Evolutionary conservation across 176 grass and related monocot species (phyloP), one percentile per base, ranked within the genome.

Genomic region (Miscanthus lutarioriparius): DNA sequence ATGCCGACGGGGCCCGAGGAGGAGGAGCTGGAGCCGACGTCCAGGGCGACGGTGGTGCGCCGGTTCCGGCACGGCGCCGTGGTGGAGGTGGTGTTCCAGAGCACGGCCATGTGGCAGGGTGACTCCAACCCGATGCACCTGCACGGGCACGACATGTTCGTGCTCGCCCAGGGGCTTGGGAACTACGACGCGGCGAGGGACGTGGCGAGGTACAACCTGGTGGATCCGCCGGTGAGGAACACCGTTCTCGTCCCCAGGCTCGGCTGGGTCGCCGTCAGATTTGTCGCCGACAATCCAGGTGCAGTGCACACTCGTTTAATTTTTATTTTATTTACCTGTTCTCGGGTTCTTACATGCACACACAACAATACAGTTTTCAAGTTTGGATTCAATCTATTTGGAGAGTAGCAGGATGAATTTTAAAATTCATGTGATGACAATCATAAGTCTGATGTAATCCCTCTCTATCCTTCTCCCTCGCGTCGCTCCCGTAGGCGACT

Each of bases 81-180:
- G 5, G 74, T 61, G 5, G 74, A 77, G 33, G 49, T 77, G 51
- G 74, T 77, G 20, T 77, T 77, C 80, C 90, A 92, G 82, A 75
- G 90, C 12, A 92, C 86, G 16, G 76, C 83, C 0, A 39, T 88
- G 25, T 10, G 79, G 76, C 48, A 32, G 17, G 83, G 82, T 4
- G 90, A 92, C 72, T 78, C 81, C 35, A 87, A 92, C 49, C 86
- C 90, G 1, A 89, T 92, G 83, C 90, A 92, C 58, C 49, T 92
- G 11, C 90, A 92, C 4, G 86, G 39, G 16, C 79, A 39, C n/a
- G 64, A 70, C 11, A 16, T 68, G 53, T 77, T 62, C 22, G 53
- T 77, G 75, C 53, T 77, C 22, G 75, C 75, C 0, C 40, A 43
- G 65, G 79, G 79, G 5, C 32, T 26, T 2, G 79, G 79, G 2